phyloP scores from a whole-genome alignment of 257 asterid genomes.

The Mitragyna speciosa region DNA sequence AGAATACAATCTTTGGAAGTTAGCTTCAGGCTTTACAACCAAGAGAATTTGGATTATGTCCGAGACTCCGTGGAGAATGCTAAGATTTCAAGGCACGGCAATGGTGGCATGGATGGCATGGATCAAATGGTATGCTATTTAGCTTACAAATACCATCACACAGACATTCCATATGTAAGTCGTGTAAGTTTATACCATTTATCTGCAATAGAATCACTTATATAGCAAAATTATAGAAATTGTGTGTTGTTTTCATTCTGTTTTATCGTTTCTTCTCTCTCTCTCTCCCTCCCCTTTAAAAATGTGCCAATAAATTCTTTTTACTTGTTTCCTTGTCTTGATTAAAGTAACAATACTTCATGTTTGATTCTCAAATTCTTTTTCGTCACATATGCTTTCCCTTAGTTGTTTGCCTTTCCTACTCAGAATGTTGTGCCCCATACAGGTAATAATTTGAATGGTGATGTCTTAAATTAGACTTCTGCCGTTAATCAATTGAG shows the following conservation, averaged over 20 bases:
- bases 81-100: not conserved
- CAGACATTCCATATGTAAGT: slow-evolving; percentile 10
- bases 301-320: not conserved
- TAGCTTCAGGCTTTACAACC: not conserved
- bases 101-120: not conserved
- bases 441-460: not conserved
- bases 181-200: slow-evolving; percentile 1
- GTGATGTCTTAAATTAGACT: not conserved
- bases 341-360: not conserved
- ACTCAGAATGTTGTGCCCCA: not conserved
- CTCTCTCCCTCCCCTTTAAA: too few relatives aligned
- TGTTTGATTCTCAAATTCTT: not conserved
- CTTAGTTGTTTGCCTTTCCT: not conserved
- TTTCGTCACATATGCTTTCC: not conserved
- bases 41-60: not conserved
- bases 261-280: not conserved
- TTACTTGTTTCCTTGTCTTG: not conserved
- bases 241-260: not conserved
- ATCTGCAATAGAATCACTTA: not conserved
- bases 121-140: slow-evolving; percentile 7
- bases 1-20: not conserved
- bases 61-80: not conserved
- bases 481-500: not conserved
- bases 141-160: slow-evolving; percentile 11
- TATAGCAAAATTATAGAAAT: not conserved